These are phyloP conservation scores for Pseudopyricularia cyperi DNA, from an alignment of 2,329 filamentous ascomycete species.

Conservation along the genomic window DNA sequence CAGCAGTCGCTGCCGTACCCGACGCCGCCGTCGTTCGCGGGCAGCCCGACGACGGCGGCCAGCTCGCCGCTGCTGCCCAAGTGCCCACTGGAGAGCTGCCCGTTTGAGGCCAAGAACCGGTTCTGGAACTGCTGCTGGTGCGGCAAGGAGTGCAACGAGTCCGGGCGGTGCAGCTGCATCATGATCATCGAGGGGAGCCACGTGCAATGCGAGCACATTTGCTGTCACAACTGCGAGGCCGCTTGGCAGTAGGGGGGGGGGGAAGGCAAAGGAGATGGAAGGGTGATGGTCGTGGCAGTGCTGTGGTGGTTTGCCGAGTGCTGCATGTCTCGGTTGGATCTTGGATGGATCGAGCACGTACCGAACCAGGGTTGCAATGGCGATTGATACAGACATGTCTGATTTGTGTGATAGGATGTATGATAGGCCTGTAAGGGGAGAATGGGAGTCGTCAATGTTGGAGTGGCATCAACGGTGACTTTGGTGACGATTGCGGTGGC, in stretches of 20 bases:
- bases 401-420: no score
- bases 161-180: slow-evolving; percentile 35
- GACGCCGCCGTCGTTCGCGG: slow-evolving; percentile 29
- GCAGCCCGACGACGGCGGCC: slow-evolving; percentile 13
- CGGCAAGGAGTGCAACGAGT: slow-evolving; percentile 36
- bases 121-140: slow-evolving; percentile 45
- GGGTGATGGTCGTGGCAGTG: background rate
- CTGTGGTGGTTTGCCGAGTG: no score
- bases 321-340: no score
- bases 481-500: no score
- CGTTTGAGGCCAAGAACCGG: slow-evolving; percentile 34
- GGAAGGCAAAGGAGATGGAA: background rate
- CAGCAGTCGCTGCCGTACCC: slow-evolving; percentile 31
- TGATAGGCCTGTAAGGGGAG: no score
- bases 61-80: slow-evolving; percentile 19
- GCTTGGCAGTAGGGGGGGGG: slow-evolving; percentile 1
- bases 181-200: slow-evolving; percentile 37
- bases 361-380: no score
- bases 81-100: slow-evolving; percentile 33
- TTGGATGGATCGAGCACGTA: no score
- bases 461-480: no score
- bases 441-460: no score
- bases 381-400: no score
- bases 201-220: slow-evolving; percentile 40
- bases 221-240: slow-evolving; percentile 35